Conservation (phyloP, 106 monocot genomes). For the Apostasia shenzhenica region DNA sequence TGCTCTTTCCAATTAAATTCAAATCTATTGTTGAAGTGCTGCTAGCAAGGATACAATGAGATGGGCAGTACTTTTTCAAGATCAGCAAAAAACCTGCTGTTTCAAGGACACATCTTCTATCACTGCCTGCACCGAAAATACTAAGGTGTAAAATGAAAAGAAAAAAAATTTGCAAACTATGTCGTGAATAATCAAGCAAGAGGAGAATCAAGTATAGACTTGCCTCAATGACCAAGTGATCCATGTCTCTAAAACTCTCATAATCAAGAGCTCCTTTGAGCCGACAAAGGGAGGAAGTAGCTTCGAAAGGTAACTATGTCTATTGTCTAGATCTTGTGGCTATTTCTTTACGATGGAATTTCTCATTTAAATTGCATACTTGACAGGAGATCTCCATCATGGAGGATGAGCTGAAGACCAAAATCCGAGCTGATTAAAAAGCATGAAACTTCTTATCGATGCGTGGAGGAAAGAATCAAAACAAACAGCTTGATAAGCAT, state of each 20-base stretch:
- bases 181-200: not conserved
- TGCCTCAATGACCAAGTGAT: constrained; percentile 30
- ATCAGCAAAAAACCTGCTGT: constrained; percentile 79
- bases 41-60: constrained; percentile 29
- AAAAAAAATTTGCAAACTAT: not conserved
- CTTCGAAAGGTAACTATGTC: constrained; percentile 47
- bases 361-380: not conserved
- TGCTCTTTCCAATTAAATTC: constrained; percentile 28
- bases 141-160: not conserved
- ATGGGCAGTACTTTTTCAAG: constrained; percentile 26
- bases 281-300: constrained; percentile 33
- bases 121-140: constrained; percentile 56
- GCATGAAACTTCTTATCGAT: constrained; percentile 57
- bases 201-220: not conserved
- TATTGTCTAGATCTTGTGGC: no score
- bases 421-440: constrained; percentile 68
- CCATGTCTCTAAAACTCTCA: constrained; percentile 22
- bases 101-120: constrained; percentile 89
- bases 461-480: constrained; percentile 74
- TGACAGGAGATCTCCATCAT: constrained; percentile 62
- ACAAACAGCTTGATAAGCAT: constrained; percentile 62
- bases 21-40: constrained; percentile 31
- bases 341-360: not conserved
- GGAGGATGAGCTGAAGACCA: constrained; percentile 83
- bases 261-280: constrained; percentile 30